Base-by-base conservation (phyloP, 768 basidiomycete species). In the Tylopilus felleus region DNA sequence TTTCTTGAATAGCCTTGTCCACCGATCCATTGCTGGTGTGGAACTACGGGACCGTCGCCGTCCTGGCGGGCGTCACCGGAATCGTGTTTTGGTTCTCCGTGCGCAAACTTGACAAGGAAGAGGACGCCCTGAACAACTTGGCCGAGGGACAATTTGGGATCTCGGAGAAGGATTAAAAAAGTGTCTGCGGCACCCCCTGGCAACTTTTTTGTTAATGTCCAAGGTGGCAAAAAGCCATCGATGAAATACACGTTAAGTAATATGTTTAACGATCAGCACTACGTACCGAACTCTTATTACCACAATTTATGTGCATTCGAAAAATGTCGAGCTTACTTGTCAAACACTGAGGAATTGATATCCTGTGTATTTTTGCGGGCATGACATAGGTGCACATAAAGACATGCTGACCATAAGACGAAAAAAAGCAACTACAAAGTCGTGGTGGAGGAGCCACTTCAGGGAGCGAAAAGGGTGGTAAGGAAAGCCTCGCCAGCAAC, bases 401-500 rank as follows among this genome's bases (percentile, higher is more conserved):
- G 39, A 48, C 60, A 61, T 56, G 47, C 27, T 43, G 25, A 22
- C 29, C 51, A 60, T 51, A 53, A 53, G 23, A 48, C 17, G 41
- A 27, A 57, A 14, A 14, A 3, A 16, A 33, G 33, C 33, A 14
- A 47, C 42, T 51, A 66, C 44, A 38, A 38, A 6, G n/a, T n/a
- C 8, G 38, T 38, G 31, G 33, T 17, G 38, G 41, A 16, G 41
- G n/a, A 38, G 31, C 16, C 40, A 42, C 57, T 49, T 89, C 77
- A 97, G 71, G 92, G 87, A 71, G 94, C 88, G 63, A 90, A 85
- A 67, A 98, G 82, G 59, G 80, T 90, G 55, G 78, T 77, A 70
- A 93, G 78, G 91, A 96, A 96, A 45, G 82, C 80, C 74, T 91
- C 84, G 69, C 88, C 85, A 56, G 93, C 85, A 55, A 84, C 58